Evolutionary conservation across 2,329 filamentous ascomycete genomes (phyloP).

Genomic region (Xylariaceae sp.): DNA sequence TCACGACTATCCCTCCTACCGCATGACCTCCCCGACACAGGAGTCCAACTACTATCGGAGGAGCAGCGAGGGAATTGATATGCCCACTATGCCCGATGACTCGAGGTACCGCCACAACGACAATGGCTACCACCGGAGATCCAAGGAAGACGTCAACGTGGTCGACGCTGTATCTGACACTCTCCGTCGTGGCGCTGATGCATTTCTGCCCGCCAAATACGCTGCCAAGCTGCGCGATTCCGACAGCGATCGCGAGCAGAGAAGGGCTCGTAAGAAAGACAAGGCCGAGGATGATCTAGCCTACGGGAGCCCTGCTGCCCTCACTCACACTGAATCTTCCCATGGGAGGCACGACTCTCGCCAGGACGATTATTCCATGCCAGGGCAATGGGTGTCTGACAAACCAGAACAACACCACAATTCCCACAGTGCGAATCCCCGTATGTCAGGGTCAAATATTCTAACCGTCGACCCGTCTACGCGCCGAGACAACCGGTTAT

Average conservation of each 20-base stretch:
- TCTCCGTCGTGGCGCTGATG: constrained; percentile 29
- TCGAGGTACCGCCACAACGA: constrained; percentile 10
- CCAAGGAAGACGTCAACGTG: constrained; percentile 25
- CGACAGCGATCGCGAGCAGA: constrained; percentile 32
- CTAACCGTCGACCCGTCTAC: constrained; percentile 39
- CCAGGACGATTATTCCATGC: constrained; percentile 27
- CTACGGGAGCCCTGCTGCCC: constrained; percentile 39
- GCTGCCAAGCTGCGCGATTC: constrained; percentile 26
- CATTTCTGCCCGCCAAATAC: constrained; percentile 31
- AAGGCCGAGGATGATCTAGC: constrained; percentile 46
- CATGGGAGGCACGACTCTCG: neutral
- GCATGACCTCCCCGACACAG: constrained; percentile 27
- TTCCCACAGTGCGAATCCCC: constrained; percentile 36
- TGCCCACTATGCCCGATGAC: constrained; percentile 16
- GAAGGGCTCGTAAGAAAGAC: constrained; percentile 32
- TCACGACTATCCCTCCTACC: constrained; percentile 32
- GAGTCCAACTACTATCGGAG: constrained; percentile 26
- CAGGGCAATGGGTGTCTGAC: constrained; percentile 38
- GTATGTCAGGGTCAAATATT: constrained; percentile 36
- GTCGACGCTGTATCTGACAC: constrained; percentile 23
- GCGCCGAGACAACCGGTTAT: constrained; percentile 39
- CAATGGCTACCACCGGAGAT: constrained; percentile 13
- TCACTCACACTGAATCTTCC: constrained; percentile 11
- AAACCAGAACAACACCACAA: constrained; percentile 32
- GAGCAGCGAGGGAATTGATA: constrained; percentile 19